These are phyloP conservation scores for Wickerhamomyces ciferrii DNA, from an alignment of 805 yeast genomes.

Conservation along the genomic window DNA sequence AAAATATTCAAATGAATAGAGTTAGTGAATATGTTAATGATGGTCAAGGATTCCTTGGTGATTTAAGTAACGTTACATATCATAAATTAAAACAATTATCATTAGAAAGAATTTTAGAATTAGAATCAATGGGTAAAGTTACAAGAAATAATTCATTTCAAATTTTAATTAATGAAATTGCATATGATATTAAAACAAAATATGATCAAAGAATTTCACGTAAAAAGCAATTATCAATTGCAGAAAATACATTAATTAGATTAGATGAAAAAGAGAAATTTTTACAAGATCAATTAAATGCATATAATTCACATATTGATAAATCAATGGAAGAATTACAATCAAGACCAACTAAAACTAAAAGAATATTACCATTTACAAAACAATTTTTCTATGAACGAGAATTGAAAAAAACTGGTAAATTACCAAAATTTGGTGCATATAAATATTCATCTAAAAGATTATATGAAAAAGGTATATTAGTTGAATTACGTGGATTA, in stretches of 20 bases:
- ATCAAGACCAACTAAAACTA: slow-evolving; percentile 25
- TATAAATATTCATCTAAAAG: slow-evolving; percentile 73
- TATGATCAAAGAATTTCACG: slow-evolving; percentile 44
- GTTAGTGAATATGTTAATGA: slow-evolving; percentile 35
- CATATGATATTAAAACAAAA: slow-evolving; percentile 66
- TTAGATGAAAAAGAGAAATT: slow-evolving; percentile 40
- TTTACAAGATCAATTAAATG: slow-evolving; percentile 33
- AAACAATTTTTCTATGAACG: slow-evolving; percentile 75
- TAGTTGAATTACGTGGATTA: slow-evolving; percentile 55
- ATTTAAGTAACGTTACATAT: slow-evolving; percentile 46
- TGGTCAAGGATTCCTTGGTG: slow-evolving; percentile 43
- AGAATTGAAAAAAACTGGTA: slow-evolving; percentile 59
- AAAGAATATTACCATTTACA: slow-evolving; percentile 47
- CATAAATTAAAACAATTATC: slow-evolving; percentile 75
- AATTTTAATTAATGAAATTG: slow-evolving; percentile 74
- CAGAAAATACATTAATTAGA: slow-evolving; percentile 37
- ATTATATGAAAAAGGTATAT: slow-evolving; percentile 65
- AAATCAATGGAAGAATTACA: slow-evolving; percentile 46
- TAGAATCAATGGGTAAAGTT: slow-evolving; percentile 64
- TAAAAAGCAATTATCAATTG: slow-evolving; percentile 37
- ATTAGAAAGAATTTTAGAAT: slow-evolving; percentile 66
- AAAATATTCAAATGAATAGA: slow-evolving; percentile 28
- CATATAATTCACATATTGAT: slow-evolving; percentile 43
- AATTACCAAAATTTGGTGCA: slow-evolving; percentile 71
- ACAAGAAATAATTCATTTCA: slow-evolving; percentile 72